These are phyloP conservation scores for Infundibulicybe gibba DNA, from an alignment of 768 basidiomycete species.

Conservation along the genomic window DNA sequence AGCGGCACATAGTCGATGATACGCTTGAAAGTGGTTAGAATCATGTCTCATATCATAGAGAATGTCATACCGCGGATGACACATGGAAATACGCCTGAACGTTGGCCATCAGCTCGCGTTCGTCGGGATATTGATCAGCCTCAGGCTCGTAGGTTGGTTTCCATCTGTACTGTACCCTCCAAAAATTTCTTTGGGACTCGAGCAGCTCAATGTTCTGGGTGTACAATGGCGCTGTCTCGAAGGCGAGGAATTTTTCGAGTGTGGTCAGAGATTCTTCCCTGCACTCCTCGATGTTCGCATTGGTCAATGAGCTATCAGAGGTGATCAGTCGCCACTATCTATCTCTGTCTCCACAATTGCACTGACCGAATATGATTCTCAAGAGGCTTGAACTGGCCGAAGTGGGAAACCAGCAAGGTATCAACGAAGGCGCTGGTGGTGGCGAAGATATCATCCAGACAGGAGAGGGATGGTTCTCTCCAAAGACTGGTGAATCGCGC, in stretches of 20 bases:
- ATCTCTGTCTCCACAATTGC: not conserved
- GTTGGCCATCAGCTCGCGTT: constrained; percentile 48
- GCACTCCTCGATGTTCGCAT: constrained; percentile 8
- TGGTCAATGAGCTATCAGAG: constrained; percentile 2
- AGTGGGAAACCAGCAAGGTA: constrained; percentile 17
- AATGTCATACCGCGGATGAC: constrained; percentile 42
- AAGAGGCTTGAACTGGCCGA: constrained; percentile 25
- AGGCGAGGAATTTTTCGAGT: constrained; percentile 26
- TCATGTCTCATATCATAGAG: not conserved
- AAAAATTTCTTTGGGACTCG: constrained; percentile 10
- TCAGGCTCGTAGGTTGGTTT: not conserved
- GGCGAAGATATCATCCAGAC: constrained; percentile 22
- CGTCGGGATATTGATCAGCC: constrained; percentile 25
- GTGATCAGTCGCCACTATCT: not conserved
- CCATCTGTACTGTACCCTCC: constrained; percentile 14
- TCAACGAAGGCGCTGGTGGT: constrained; percentile 12
- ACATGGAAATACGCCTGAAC: constrained; percentile 56
- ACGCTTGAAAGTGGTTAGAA: constrained; percentile 29
- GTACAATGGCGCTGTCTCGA: constrained; percentile 36
- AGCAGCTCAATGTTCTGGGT: constrained; percentile 24
- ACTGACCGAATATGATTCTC: constrained; percentile 22
- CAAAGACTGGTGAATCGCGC: constrained; percentile 21
- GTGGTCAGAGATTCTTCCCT: constrained; percentile 14
- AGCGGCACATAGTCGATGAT: constrained; percentile 52
- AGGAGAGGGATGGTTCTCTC: constrained; percentile 20